Conservation (phyloP, 2,329 filamentous ascomycete genomes). For the Hawksworthiomyces lignivorus region DNA sequence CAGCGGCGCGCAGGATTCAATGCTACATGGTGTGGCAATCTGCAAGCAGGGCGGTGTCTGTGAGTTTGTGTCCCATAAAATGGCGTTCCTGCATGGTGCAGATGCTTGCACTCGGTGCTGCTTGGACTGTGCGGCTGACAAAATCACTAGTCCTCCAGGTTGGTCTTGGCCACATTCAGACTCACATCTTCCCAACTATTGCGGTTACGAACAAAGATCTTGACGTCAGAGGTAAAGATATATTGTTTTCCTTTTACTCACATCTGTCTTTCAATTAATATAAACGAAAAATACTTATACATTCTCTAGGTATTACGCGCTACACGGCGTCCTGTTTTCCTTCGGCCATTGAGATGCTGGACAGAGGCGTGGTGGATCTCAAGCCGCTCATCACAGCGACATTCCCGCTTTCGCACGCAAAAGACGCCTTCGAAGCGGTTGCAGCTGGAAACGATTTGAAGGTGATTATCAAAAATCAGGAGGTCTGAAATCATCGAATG, state of each 20-base stretch:
- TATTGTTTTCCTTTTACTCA: too few species aligned
- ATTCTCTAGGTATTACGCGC: conserved; percentile 54
- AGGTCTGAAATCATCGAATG: too few species aligned
- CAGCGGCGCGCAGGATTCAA: conserved; percentile 67
- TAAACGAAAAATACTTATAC: too few species aligned
- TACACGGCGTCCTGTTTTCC: conserved; percentile 85
- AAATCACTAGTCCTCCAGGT: too few species aligned
- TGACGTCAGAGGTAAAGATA: conserved; percentile 70
- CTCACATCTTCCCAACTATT: conserved; percentile 78
- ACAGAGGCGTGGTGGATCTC: conserved; percentile 63
- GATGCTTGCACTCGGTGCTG: too few species aligned
- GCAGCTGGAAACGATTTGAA: conserved; percentile 73
- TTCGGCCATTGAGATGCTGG: conserved; percentile 70
- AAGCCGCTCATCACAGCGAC: conserved; percentile 75
- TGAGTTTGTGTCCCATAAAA: too few species aligned
- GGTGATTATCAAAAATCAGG: conserved; percentile 42
- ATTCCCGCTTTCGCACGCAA: conserved; percentile 73
- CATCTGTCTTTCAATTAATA: neutral
- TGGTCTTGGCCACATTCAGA: conserved; percentile 82
- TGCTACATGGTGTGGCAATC: conserved; percentile 65
- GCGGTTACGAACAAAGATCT: conserved; percentile 84
- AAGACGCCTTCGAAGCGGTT: conserved; percentile 79
- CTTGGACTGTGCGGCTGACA: too few species aligned
- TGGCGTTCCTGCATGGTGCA: too few species aligned
- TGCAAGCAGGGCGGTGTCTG: conserved; percentile 68